Percentiles rank a stretch among this genome's conserved stretches.
Evolutionary conservation across 1,139 yeast species (phyloP).

Genomic region (Yamadazyma epiphylla): DNA sequence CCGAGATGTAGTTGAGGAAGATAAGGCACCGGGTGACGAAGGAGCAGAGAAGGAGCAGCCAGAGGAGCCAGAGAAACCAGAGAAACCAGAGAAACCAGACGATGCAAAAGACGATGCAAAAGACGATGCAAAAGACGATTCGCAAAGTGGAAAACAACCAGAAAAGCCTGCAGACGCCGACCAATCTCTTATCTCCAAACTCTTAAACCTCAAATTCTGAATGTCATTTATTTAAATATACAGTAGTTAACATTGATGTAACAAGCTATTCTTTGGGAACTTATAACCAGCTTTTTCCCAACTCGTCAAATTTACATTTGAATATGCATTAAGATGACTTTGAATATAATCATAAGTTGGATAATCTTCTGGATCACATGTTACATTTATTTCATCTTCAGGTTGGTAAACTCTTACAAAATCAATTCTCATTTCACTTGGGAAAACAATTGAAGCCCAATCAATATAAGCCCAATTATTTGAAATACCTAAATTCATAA

Average conservation of each 20-base stretch:
- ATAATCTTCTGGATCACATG: constrained; percentile 72
- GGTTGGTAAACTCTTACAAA: constrained; percentile 83
- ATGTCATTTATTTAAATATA: constrained; percentile 1
- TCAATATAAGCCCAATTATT: constrained; percentile 81
- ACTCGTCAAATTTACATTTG: constrained; percentile 56
- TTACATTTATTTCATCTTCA: constrained; percentile 39
- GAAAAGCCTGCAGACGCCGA: constrained; percentile 1
- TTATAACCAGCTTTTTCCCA: constrained; percentile 68
- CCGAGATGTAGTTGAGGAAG: constrained; percentile 6
- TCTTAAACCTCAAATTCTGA: not conserved
- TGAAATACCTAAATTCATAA: constrained; percentile 77
- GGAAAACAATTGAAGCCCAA: constrained; percentile 69
- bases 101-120: not conserved
- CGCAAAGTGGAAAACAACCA: not conserved
- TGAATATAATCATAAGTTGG: constrained; percentile 76
- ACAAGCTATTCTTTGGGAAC: constrained; percentile 47
- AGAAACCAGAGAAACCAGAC: not conserved
- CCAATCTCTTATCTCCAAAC: not conserved
- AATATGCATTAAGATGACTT: constrained; percentile 59
- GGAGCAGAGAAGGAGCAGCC: constrained; percentile 2
- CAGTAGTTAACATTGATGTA: constrained; percentile 12
- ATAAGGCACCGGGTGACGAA: constrained; percentile 2
- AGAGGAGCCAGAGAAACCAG: not conserved
- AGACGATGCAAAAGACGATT: constrained; percentile 1
- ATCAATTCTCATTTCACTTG: constrained; percentile 64